Conservation (phyloP, 176 grass and related monocot species). For the Zoysia pacifica region DNA sequence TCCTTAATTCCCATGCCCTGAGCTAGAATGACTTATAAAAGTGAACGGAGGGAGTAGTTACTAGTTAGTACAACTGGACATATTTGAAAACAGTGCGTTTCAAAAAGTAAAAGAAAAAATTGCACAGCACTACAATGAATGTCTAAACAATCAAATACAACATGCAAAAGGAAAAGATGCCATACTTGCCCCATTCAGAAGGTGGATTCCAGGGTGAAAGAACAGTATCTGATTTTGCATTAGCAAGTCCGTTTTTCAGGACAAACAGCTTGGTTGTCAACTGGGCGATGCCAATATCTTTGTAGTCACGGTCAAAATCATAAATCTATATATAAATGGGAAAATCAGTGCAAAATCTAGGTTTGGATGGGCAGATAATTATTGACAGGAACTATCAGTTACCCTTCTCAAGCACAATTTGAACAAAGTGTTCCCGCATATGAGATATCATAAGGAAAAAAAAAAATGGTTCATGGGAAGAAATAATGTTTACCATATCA, state of each 20-base stretch:
- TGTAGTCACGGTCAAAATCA: conserved; percentile 98
- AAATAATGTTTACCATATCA: conserved; percentile 70
- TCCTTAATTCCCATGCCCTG: too few relatives aligned
- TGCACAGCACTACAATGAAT: background rate
- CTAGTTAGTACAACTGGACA: background rate
- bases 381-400: conserved; percentile 14
- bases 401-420: conserved; percentile 25
- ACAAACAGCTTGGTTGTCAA: conserved; percentile 87
- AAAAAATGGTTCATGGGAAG: conserved; percentile 1
- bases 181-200: conserved; percentile 96
- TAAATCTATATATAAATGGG: conserved; percentile 67
- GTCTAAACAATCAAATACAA: conserved; percentile 28
- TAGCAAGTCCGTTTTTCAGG: conserved; percentile 82
- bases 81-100: background rate
- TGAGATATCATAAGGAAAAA: conserved; percentile 1
- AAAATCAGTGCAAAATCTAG: conserved; percentile 39
- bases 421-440: conserved; percentile 11
- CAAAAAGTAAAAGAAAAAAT: background rate
- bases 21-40: too few relatives aligned
- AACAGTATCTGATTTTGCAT: conserved; percentile 90
- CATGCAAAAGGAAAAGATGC: conserved; percentile 35
- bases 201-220: conserved; percentile 94
- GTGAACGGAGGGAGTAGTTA: too few relatives aligned
- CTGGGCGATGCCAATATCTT: conserved; percentile 88
- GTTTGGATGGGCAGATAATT: conserved; percentile 17